Conservation (phyloP, 768 basidiomycete genomes). For the Lentinula guzmanii region DNA sequence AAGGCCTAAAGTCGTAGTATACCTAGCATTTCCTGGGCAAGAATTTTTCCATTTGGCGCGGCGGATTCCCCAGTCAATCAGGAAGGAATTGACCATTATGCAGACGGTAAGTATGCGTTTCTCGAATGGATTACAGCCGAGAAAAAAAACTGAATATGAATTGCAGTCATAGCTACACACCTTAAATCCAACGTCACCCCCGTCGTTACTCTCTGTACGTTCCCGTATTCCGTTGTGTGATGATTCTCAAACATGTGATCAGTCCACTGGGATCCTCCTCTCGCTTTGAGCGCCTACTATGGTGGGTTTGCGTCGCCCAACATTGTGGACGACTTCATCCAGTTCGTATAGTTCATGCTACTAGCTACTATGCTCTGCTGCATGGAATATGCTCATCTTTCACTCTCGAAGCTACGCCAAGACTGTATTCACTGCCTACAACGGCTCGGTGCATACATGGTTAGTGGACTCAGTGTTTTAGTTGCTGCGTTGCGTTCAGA, state of each 20-base stretch:
- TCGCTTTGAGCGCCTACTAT: conserved; percentile 41
- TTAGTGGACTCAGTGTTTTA: conserved; percentile 7
- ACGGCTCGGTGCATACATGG: conserved; percentile 45
- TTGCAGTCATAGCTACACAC: conserved; percentile 41
- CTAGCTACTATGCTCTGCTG: not conserved
- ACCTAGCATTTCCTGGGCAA: conserved; percentile 43
- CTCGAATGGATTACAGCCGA: not conserved
- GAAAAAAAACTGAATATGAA: not conserved
- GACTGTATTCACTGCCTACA: conserved; percentile 42
- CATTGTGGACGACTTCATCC: conserved; percentile 42
- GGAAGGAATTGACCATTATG: conserved; percentile 38
- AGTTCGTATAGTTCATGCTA: conserved; percentile 21
- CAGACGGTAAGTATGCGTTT: conserved; percentile 25
- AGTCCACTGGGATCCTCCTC: conserved; percentile 48
- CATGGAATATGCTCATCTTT: not conserved
- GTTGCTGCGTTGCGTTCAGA: not conserved
- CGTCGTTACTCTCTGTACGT: conserved; percentile 44
- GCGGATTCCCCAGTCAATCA: conserved; percentile 46
- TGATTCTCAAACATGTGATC: not conserved
- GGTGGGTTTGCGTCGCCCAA: conserved; percentile 41
- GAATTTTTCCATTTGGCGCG: conserved; percentile 44
- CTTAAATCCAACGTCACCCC: conserved; percentile 34
- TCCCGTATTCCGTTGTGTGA: not conserved
- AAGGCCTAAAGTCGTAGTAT: not conserved
- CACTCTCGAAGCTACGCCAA: conserved; percentile 34